Evolutionary conservation across 352 stramenopile genomes (phyloP).

Genomic region (Phytophthora niederhauseri): DNA sequence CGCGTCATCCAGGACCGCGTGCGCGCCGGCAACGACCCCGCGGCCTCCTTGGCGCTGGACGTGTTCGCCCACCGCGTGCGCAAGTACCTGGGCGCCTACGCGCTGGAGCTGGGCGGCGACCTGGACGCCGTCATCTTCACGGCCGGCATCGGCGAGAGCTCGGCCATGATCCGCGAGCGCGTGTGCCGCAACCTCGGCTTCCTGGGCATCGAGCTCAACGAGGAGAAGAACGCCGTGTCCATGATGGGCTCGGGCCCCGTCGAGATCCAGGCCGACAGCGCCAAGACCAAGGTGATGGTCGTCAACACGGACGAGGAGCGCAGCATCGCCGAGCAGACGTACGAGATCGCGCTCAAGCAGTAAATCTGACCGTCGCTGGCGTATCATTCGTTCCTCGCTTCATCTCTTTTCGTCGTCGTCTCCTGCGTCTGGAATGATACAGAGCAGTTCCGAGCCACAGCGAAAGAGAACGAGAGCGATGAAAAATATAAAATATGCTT

Average conservation of each 20-base stretch:
- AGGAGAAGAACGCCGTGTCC: conserved; percentile 67
- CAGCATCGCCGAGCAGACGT: conserved; percentile 90
- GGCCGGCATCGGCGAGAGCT: conserved; percentile 88
- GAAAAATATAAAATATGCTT: conserved; percentile 38
- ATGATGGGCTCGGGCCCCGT: conserved; percentile 63
- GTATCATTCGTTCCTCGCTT: conserved; percentile 19
- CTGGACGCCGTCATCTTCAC: conserved; percentile 92
- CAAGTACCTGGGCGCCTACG: conserved; percentile 89
- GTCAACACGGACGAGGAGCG: conserved; percentile 92
- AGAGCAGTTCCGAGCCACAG: conserved; percentile 2
- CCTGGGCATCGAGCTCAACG: conserved; percentile 80
- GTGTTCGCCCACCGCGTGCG: conserved; percentile 88
- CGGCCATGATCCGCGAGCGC: conserved; percentile 75
- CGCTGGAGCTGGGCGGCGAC: conserved; percentile 67
- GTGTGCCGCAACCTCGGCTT: conserved; percentile 68
- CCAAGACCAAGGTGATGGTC: conserved; percentile 77
- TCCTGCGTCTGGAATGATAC: conserved; percentile 18
- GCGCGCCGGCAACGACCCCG: conserved; percentile 48
- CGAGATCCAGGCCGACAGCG: conserved; percentile 60
- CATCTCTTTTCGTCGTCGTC: background rate
- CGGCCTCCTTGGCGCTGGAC: conserved; percentile 75
- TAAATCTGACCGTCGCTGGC: conserved; percentile 19
- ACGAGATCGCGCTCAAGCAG: conserved; percentile 58
- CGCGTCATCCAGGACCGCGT: conserved; percentile 76
- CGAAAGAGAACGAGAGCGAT: background rate